Base-by-base conservation (phyloP, 108 stramenopile species). In the Nannochloropsis gaditana region DNA sequence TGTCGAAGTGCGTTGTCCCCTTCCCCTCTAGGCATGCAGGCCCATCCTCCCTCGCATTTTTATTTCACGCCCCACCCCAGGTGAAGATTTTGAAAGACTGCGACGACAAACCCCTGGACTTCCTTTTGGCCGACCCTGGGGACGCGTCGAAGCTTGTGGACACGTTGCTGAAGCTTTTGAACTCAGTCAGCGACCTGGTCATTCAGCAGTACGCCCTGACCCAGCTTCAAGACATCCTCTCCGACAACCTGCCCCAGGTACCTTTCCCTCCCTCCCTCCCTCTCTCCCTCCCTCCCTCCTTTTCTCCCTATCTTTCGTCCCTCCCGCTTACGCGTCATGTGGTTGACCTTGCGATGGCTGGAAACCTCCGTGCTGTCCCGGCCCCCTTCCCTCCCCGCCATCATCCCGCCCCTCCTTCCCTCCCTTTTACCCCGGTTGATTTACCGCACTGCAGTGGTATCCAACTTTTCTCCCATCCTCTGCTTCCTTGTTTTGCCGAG, bases 21-120 rank as follows among this genome's bases (percentile, higher is more conserved):
- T 50, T 15, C 47, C 10, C 47, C 47, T 50, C 47, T 50, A 0
- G 1, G 11, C 47, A 0, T 50, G 10, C 47, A 10, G 11, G 10
- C 47, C 1, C 47, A 11, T 50, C 10, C 10, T 50, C 47, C 47
- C 47, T 50, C 47, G 11, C 47, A 11, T 15, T 15, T 15, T 50
- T 50, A 11, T 15, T 50, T 31, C 1, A 31, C 31, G 31, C 31
- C 31, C 31, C 31, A 31, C 31, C 31, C 1, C 47, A 50, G 47
- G 47, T 50, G 11, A 50, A 50, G 15, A 50, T 50, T 15, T 15
- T 50, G 11, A 50, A 50, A 15, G 47, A 10, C 47, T 50, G 47
- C 47, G 47, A 50, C 47, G 47, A 50, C 47, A 50, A 50, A 50
- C 47, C 47, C 47, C 47, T 50, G 47, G 47, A 50, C 47, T 50